Percentiles rank a stretch among this genome's conserved stretches.
These are phyloP conservation scores for Panicum hallii DNA, from an alignment of 202 grass and related monocot species.

Conservation along the genomic window DNA sequence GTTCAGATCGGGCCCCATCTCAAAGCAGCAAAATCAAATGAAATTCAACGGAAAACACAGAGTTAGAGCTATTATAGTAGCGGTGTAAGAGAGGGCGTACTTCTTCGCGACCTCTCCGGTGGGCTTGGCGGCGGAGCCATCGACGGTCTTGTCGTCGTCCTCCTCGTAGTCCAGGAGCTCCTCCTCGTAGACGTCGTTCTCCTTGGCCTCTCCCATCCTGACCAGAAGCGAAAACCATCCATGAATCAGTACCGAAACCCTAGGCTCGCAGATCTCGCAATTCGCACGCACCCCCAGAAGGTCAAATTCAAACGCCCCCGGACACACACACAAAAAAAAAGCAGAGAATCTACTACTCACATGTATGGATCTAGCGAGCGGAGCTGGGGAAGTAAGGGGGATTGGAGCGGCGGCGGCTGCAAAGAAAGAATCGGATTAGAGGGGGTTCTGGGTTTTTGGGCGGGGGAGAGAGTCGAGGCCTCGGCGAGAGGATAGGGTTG, in stretches of 20 bases:
- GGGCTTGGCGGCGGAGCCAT: slow-evolving; percentile 73
- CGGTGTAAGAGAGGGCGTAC: slow-evolving; percentile 37
- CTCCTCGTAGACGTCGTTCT: slow-evolving; percentile 96
- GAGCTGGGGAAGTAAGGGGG: not conserved
- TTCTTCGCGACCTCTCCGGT: slow-evolving; percentile 74
- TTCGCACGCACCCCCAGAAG: not conserved
- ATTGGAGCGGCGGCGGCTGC: slow-evolving; percentile 25
- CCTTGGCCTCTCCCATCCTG: slow-evolving; percentile 93
- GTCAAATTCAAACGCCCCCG: not conserved
- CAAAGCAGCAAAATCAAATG: not conserved
- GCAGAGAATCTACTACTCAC: slow-evolving; percentile 22
- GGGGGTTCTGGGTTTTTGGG: slow-evolving; percentile 21
- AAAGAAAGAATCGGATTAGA: slow-evolving; percentile 52
- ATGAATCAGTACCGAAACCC: not conserved
- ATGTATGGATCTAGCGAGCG: slow-evolving; percentile 36
- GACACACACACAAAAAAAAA: too few relatives aligned
- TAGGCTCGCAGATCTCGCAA: slow-evolving; percentile 4
- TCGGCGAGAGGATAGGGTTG: slow-evolving; percentile 27
- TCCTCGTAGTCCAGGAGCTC: slow-evolving; percentile 99
- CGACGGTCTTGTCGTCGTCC: slow-evolving; percentile 85
- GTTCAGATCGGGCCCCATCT: not conserved
- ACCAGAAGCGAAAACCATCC: not conserved
- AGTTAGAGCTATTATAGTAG: not conserved
- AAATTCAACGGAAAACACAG: not conserved
- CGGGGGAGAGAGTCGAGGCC: not conserved